Percentiles rank a stretch among this genome's conserved stretches.
Evolutionary conservation across 1,284 basidiomycete species (phyloP).

Genomic region (Boletus austroedulis): DNA sequence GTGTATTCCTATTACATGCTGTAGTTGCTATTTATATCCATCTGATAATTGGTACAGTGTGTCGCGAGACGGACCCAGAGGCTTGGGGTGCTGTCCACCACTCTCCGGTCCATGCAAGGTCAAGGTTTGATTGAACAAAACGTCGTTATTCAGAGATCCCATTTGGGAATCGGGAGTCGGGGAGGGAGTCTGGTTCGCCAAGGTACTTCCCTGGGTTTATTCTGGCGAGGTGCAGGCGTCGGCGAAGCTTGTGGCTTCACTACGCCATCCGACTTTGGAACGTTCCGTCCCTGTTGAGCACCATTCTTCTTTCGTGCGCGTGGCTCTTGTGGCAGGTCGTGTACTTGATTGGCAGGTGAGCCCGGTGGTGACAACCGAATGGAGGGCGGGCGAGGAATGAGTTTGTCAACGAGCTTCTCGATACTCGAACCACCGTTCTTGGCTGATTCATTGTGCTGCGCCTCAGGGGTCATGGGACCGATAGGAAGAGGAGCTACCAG

Average conservation of each 20-base stretch:
- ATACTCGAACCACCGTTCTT: slow-evolving; percentile 10
- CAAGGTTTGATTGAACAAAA: too few species aligned
- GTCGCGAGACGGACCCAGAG: too few species aligned
- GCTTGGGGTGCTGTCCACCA: too few species aligned
- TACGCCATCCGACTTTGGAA: background rate
- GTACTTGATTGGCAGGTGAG: slow-evolving; percentile 8
- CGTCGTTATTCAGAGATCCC: slow-evolving; percentile 28
- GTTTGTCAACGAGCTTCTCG: slow-evolving; percentile 16
- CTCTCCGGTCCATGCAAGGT: too few species aligned
- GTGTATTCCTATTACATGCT: too few species aligned
- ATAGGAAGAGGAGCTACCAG: slow-evolving; percentile 4
- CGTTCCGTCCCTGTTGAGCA: background rate
- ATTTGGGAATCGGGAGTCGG: slow-evolving; percentile 32
- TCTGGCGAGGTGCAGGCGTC: background rate
- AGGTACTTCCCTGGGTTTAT: slow-evolving; percentile 10
- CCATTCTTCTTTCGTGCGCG: background rate
- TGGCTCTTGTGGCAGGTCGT: slow-evolving; percentile 1
- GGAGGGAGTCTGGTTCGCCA: slow-evolving; percentile 33
- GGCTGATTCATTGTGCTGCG: background rate
- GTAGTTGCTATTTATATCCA: too few species aligned
- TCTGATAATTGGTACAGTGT: too few species aligned
- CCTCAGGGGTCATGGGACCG: background rate
- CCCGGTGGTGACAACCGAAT: slow-evolving; percentile 23
- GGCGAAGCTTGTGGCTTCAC: background rate
- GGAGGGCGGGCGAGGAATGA: slow-evolving; percentile 20